Evolutionary conservation across 768 basidiomycete species (phyloP), one percentile per base, ranked within the genome.

Genomic region (Gautieria morchelliformis): DNA sequence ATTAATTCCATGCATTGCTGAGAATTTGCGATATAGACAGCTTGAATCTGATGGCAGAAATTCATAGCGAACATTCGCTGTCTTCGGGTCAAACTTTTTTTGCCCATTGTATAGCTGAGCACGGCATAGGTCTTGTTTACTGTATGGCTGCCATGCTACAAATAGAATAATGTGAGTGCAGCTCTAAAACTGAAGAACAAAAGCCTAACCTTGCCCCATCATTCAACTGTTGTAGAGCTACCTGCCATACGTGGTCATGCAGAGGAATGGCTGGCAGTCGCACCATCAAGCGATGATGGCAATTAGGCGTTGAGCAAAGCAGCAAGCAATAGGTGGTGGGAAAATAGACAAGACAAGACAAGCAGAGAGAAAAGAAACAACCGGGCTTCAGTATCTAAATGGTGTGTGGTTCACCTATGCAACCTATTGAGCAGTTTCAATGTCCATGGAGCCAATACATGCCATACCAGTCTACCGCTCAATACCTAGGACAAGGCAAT

Each of bases 161-260:
- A 11, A 5, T 39, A n/a, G 40, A 47, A 47, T 8, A 47, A 47
- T 10, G 8, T 10, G 10, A 10, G 10, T 35, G 14, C 35, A 37
- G 5, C 11, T 19, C 35, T n/a, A n/a, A 20, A 35, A 37, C 20
- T 17, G 19, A 5, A 37, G 15, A 33, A 9, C 22, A 41, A 53
- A 39, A 39, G 5, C 5, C 12, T n/a, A 5, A 35, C n/a, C 8
- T 35, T 7, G 33, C 52, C 5, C 52, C 52, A 10, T 39, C 35
- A 39, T 53, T 39, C 5, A 53, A 11, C 19, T 53, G 52, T 41
- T 35, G 14, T 9, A 53, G 22, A 8, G 52, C 52, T 17, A 65
- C 49, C 48, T 65, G 60, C 40, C 64, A 63, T 15, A 74, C 71
- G 56, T 67, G 64, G 10, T 53, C 19, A 53, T n/a, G 19, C 40